Evolutionary conservation across 306 rosid genomes (phyloP).

Genomic region (Delonix regia): DNA sequence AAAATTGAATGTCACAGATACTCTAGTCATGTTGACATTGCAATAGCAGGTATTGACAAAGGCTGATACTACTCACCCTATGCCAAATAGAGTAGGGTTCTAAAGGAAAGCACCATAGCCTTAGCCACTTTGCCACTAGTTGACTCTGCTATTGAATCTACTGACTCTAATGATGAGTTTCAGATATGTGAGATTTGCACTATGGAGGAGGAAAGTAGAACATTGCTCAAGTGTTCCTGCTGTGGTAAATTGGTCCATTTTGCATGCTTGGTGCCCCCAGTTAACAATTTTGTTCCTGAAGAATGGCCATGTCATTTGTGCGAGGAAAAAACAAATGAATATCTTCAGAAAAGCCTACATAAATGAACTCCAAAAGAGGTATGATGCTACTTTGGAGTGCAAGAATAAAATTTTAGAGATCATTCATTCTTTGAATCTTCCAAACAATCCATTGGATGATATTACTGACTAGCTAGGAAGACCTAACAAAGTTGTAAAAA

Average conservation of each 20-base stretch:
- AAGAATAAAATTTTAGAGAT: conserved; percentile 71
- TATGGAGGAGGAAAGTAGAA: conserved; percentile 85
- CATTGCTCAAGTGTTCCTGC: conserved; percentile 86
- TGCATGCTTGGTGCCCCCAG: conserved; percentile 84
- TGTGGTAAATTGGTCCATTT: conserved; percentile 88
- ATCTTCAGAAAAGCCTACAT: conserved; percentile 72
- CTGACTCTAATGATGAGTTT: conserved; percentile 95
- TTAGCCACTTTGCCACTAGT: not conserved
- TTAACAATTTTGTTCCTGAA: conserved; percentile 67
- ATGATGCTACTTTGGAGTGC: conserved; percentile 79
- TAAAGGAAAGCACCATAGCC: not conserved
- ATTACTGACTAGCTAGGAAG: conserved; percentile 94
- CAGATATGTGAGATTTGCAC: conserved; percentile 95
- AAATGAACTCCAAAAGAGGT: conserved; percentile 78
- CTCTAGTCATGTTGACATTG: too few relatives aligned
- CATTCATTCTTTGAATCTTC: conserved; percentile 88
- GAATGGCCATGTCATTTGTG: conserved; percentile 96
- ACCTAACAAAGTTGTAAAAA: too few relatives aligned
- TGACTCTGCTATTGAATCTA: conserved; percentile 85
- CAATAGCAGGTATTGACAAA: too few relatives aligned
- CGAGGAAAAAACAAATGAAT: conserved; percentile 89
- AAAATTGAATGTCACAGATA: too few relatives aligned
- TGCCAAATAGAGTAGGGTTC: too few relatives aligned
- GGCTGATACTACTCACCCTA: too few relatives aligned
- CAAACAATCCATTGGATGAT: conserved; percentile 97